These are phyloP conservation scores for Erigeron philadelphicus DNA, from an alignment of 140 eudicot genomes.

Conservation along the genomic window DNA sequence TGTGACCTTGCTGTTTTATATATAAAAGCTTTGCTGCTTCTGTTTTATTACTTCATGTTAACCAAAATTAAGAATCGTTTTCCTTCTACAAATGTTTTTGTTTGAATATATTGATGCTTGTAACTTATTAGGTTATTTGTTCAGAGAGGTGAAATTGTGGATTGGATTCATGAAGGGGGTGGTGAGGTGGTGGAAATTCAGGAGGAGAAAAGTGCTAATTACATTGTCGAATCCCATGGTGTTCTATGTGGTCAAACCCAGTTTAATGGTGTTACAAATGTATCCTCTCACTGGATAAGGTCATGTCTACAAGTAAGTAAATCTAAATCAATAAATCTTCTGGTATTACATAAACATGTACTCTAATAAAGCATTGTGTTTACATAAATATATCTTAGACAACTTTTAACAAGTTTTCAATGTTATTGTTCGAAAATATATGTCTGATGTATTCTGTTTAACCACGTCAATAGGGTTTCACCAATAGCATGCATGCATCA, in stretches of 20 bases:
- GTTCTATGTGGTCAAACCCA: conserved; percentile 28
- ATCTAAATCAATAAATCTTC: not conserved
- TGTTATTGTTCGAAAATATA: not conserved
- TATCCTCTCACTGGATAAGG: conserved; percentile 83
- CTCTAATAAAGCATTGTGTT: not conserved
- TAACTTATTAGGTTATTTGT: conserved; percentile 20
- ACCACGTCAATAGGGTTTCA: not conserved
- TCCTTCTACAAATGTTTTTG: not conserved
- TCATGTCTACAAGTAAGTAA: conserved; percentile 67
- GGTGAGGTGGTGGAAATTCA: conserved; percentile 56
- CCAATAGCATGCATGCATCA: not conserved
- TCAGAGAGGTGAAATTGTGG: conserved; percentile 70
- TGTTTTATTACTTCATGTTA: conserved; percentile 12
- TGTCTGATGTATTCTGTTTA: conserved; percentile 8
- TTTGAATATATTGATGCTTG: conserved; percentile 8
- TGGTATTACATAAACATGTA: not conserved
- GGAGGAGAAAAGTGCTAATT: conserved; percentile 41
- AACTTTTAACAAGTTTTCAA: not conserved
- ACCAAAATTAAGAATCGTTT: not conserved
- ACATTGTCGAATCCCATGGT: conserved; percentile 76
- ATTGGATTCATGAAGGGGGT: conserved; percentile 85
- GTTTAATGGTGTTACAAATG: conserved; percentile 40
- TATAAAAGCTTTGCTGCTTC: conserved; percentile 5
- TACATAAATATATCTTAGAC: conserved; percentile 9
- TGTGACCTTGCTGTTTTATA: not conserved